These are phyloP conservation scores for Paecilomyces sp. DNA, from an alignment of 2,329 filamentous ascomycete species.

Conservation along the genomic window DNA sequence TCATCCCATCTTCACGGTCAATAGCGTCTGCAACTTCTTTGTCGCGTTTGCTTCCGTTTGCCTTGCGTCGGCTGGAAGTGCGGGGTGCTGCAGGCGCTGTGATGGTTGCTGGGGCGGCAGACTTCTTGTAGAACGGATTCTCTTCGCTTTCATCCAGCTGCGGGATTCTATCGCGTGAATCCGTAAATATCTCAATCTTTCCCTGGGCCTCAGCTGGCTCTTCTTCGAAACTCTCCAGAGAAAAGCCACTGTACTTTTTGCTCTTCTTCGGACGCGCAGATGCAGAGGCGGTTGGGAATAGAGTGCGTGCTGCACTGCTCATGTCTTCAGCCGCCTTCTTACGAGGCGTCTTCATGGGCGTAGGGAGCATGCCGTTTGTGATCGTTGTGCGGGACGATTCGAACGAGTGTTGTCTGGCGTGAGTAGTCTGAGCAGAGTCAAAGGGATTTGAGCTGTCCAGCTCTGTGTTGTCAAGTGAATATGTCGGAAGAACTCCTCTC, in stretches of 20 bases:
- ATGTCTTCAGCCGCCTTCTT: conserved; percentile 45
- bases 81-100: conserved; percentile 16
- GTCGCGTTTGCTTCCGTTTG: conserved; percentile 21
- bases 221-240: conserved; percentile 36
- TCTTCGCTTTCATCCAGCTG: conserved; percentile 43
- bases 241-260: conserved; percentile 39
- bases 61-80: conserved; percentile 31
- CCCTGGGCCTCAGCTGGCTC: conserved; percentile 23
- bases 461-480: conserved; percentile 12
- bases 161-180: conserved; percentile 55
- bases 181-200: conserved; percentile 54
- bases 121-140: conserved; percentile 49
- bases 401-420: conserved; percentile 13
- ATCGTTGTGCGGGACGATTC: conserved; percentile 19
- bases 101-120: conserved; percentile 18
- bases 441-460: conserved; percentile 16
- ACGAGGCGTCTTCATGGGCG: conserved; percentile 55
- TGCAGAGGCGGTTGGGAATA: conserved; percentile 45
- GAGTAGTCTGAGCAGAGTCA: conserved; percentile 14
- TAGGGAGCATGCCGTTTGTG: conserved; percentile 47
- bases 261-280: conserved; percentile 42
- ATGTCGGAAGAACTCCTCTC: conserved; percentile 6
- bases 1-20: conserved; percentile 49
- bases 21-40: conserved; percentile 44
- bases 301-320: conserved; percentile 42